These are phyloP conservation scores for Blastobotrys aristatus DNA, from an alignment of 1,139 yeast species.

Conservation along the genomic window DNA sequence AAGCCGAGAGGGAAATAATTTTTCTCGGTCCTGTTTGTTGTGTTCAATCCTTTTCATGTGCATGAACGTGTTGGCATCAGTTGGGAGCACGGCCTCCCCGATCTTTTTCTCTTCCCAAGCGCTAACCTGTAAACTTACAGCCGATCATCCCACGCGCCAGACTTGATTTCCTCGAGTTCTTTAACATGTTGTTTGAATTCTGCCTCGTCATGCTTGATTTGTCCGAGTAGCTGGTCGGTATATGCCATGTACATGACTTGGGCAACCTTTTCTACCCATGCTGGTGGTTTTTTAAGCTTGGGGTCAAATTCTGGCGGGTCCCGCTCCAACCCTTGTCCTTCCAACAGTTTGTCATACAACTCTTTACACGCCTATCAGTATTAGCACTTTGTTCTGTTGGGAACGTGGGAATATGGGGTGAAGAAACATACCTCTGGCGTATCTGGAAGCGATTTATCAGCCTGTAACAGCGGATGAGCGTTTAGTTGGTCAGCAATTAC, in stretches of 20 bases:
- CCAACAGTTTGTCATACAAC: conserved; percentile 26
- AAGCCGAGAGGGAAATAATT: not conserved
- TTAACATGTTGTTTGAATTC: conserved; percentile 25
- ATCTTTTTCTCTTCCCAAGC: too few species aligned
- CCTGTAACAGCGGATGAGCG: conserved; percentile 32
- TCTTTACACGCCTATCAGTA: conserved; percentile 20
- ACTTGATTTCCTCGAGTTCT: conserved; percentile 23
- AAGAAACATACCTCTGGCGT: conserved; percentile 8
- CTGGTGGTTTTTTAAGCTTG: conserved; percentile 20
- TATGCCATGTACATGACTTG: conserved; percentile 30
- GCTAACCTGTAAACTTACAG: not conserved
- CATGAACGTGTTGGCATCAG: not conserved
- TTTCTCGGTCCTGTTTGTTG: not conserved
- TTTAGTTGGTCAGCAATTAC: conserved; percentile 29
- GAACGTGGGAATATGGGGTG: not conserved
- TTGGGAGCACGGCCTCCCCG: not conserved
- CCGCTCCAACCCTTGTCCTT: conserved; percentile 26
- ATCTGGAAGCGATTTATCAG: conserved; percentile 14
- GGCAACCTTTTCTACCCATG: conserved; percentile 32
- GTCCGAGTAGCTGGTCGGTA: conserved; percentile 25
- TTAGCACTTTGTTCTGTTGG: not conserved
- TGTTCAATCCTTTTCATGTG: not conserved
- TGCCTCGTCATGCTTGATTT: conserved; percentile 27
- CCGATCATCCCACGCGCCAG: conserved; percentile 9
- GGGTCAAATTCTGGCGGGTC: conserved; percentile 1